Evolutionary conservation across 805 yeast species (phyloP).

Genomic region (Cephaloascus albidus): DNA sequence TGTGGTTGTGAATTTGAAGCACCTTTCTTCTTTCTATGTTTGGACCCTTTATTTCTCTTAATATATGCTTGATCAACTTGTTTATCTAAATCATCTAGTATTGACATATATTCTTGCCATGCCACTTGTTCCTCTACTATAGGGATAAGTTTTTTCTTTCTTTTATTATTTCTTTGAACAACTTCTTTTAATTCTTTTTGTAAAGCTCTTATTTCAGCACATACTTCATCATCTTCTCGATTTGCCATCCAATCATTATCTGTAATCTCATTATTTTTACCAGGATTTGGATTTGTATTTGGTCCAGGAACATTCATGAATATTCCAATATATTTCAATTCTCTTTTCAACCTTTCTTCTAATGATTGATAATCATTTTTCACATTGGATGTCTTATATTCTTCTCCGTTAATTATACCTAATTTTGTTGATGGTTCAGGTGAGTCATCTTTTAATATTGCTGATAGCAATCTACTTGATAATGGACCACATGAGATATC

Average conservation of each 20-base stretch:
- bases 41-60: slow-evolving; percentile 68
- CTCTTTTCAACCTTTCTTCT: slow-evolving; percentile 83
- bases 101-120: slow-evolving; percentile 87
- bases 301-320: slow-evolving; percentile 47
- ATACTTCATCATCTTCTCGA: slow-evolving; percentile 90
- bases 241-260: slow-evolving; percentile 67
- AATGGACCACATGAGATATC: slow-evolving; percentile 86
- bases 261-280: slow-evolving; percentile 17
- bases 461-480: slow-evolving; percentile 74
- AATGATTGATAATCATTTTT: slow-evolving; percentile 66
- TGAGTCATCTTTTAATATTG: slow-evolving; percentile 47
- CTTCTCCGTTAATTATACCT: slow-evolving; percentile 16
- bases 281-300: slow-evolving; percentile 9
- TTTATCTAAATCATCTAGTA: slow-evolving; percentile 87
- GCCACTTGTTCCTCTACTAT: slow-evolving; percentile 82
- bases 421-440: slow-evolving; percentile 8
- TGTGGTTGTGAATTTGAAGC: slow-evolving; percentile 10
- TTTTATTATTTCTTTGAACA: slow-evolving; percentile 51
- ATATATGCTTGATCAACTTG: slow-evolving; percentile 93
- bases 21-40: slow-evolving; percentile 43
- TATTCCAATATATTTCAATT: slow-evolving; percentile 83
- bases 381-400: slow-evolving; percentile 31
- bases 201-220: slow-evolving; percentile 68
- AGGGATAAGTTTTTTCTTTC: slow-evolving; percentile 61
- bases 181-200: slow-evolving; percentile 61